Conservation (phyloP, 1,139 yeast species). For the Geotrichum phurueaensis region DNA sequence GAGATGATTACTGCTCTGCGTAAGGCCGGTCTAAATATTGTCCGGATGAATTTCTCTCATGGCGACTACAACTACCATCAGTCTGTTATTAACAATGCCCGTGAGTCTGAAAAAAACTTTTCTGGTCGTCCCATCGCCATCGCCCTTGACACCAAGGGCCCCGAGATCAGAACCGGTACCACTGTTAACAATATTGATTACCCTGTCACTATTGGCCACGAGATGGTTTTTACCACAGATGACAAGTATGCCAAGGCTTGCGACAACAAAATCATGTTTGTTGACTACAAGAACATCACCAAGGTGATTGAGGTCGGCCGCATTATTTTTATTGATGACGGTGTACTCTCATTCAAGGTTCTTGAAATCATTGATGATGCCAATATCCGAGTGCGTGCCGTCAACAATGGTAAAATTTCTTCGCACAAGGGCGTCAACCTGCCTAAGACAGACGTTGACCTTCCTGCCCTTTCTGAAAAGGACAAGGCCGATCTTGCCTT, state of each 20-base stretch:
- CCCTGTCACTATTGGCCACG: slow-evolving; percentile 79
- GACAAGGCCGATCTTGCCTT: slow-evolving; percentile 84
- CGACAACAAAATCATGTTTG: slow-evolving; percentile 74
- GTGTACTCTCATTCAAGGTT: slow-evolving; percentile 94
- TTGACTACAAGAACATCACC: slow-evolving; percentile 95
- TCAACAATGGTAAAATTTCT: slow-evolving; percentile 91
- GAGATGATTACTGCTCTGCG: slow-evolving; percentile 82
- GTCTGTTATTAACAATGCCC: slow-evolving; percentile 90
- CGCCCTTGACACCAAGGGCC: slow-evolving; percentile 99
- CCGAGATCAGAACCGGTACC: slow-evolving; percentile 98
- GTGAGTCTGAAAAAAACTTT: slow-evolving; percentile 83
- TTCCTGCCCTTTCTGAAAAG: slow-evolving; percentile 96
- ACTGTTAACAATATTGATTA: slow-evolving; percentile 72
- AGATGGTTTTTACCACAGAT: slow-evolving; percentile 90
- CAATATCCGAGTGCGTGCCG: slow-evolving; percentile 78
- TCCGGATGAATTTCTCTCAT: slow-evolving; percentile 98
- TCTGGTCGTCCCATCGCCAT: slow-evolving; percentile 96
- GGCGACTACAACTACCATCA: slow-evolving; percentile 97
- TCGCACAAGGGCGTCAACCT: slow-evolving; percentile 99
- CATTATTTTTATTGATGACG: slow-evolving; percentile 92
- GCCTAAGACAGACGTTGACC: slow-evolving; percentile 98
- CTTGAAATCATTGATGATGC: slow-evolving; percentile 68
- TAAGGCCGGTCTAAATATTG: slow-evolving; percentile 95
- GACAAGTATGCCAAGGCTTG: slow-evolving; percentile 64
- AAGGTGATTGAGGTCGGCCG: slow-evolving; percentile 84